Evolutionary conservation across 768 basidiomycete genomes (phyloP).

Genomic region (Tricholomella constricta): DNA sequence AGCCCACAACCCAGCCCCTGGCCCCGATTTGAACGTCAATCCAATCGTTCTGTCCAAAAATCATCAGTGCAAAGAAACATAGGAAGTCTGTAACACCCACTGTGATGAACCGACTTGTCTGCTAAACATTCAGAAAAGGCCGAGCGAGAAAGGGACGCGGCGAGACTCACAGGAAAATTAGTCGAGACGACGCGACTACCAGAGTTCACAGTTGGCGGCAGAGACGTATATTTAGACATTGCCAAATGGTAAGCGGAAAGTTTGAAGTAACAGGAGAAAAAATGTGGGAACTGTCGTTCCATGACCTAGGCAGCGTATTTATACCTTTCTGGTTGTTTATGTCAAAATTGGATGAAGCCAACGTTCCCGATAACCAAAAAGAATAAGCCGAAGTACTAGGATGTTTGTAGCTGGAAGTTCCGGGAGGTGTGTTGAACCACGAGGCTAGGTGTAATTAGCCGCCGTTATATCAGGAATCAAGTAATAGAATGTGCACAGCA

Average conservation of each 20-base stretch:
- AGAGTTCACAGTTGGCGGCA: too few species aligned
- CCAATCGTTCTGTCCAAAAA: constrained; percentile 8
- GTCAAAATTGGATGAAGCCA: neutral
- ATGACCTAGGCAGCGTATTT: constrained; percentile 1
- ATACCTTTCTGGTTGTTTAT: neutral
- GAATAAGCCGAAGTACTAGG: too few species aligned
- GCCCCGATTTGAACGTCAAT: constrained; percentile 7
- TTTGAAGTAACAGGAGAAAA: neutral
- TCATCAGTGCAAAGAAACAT: neutral
- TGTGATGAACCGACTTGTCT: too few species aligned
- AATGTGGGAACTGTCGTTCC: neutral
- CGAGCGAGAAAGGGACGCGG: too few species aligned
- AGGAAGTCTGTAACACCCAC: neutral
- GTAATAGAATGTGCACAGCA: constrained; percentile 3
- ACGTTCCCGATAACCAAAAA: neutral
- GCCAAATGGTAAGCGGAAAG: neutral
- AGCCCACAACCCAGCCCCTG: constrained; percentile 12
- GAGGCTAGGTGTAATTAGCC: too few species aligned
- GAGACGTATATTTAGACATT: too few species aligned
- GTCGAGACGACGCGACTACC: too few species aligned
- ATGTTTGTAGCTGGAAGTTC: too few species aligned
- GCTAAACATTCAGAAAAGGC: too few species aligned
- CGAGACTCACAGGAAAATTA: too few species aligned
- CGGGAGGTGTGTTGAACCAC: too few species aligned
- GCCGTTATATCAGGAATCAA: neutral